These are phyloP conservation scores for Globisporangium rhizosaccharum DNA, from an alignment of 352 stramenopile genomes.

Conservation along the genomic window DNA sequence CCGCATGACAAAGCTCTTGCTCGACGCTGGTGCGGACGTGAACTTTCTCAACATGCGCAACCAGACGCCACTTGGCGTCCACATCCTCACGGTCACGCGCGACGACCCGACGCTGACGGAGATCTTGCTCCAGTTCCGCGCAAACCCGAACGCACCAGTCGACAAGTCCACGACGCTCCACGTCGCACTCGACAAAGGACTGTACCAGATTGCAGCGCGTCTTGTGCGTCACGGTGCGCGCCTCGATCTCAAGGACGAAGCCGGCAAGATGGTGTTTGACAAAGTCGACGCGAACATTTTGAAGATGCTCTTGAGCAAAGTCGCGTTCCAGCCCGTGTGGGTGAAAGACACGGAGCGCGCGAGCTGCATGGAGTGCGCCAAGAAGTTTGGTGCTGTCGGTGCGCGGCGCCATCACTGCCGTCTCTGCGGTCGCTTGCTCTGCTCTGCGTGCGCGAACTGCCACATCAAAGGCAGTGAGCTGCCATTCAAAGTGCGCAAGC, in stretches of 20 bases:
- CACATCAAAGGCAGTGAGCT: conserved; percentile 29
- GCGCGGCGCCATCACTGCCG: conserved; percentile 54
- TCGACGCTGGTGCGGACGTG: conserved; percentile 48
- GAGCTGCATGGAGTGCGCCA: conserved; percentile 55
- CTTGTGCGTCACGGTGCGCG: conserved; percentile 51
- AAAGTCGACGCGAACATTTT: conserved; percentile 40
- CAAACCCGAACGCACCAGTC: conserved; percentile 49
- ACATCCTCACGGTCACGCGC: conserved; percentile 48
- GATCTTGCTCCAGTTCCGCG: conserved; percentile 47
- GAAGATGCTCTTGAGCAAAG: conserved; percentile 47
- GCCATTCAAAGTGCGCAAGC: conserved; percentile 40
- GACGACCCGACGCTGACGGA: conserved; percentile 61
- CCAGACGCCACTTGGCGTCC: conserved; percentile 58
- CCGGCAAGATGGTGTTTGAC: conserved; percentile 58
- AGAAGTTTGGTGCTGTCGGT: conserved; percentile 39
- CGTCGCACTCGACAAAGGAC: conserved; percentile 48
- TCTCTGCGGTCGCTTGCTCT: conserved; percentile 49
- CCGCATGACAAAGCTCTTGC: conserved; percentile 54
- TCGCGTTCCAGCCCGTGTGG: conserved; percentile 41
- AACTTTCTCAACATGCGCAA: conserved; percentile 70
- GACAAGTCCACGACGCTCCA: conserved; percentile 63
- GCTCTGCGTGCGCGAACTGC: conserved; percentile 37
- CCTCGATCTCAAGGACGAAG: conserved; percentile 53
- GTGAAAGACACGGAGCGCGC: conserved; percentile 38
- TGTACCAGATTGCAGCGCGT: conserved; percentile 42